Evolutionary conservation across 2,329 filamentous ascomycete genomes (phyloP).

Genomic region (Pseudocercospora pini-densiflorae): DNA sequence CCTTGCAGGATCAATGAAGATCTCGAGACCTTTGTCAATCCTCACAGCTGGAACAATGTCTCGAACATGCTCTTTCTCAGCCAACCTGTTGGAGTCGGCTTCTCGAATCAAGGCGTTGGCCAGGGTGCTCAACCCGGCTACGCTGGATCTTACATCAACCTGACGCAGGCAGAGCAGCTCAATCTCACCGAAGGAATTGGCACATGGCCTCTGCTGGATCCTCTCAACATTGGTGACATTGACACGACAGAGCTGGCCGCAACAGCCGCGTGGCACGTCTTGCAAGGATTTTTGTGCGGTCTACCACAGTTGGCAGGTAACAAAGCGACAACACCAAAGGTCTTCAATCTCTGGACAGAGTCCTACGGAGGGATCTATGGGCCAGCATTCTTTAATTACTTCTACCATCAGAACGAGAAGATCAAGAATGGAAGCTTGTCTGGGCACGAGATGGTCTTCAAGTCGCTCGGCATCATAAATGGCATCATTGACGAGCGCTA

Average conservation of each 20-base stretch:
- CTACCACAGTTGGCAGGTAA: constrained; percentile 50
- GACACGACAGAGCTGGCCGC: constrained; percentile 63
- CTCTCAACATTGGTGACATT: constrained; percentile 45
- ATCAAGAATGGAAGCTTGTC: constrained; percentile 57
- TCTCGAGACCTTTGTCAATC: constrained; percentile 58
- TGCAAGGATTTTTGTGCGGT: constrained; percentile 59
- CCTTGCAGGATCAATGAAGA: constrained; percentile 60
- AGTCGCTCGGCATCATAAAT: constrained; percentile 62
- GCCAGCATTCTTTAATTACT: constrained; percentile 63
- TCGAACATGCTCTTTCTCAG: constrained; percentile 65
- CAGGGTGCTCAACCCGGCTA: constrained; percentile 29
- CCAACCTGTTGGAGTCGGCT: constrained; percentile 64
- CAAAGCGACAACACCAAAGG: constrained; percentile 51
- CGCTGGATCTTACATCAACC: constrained; percentile 53
- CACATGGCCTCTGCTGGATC: constrained; percentile 53
- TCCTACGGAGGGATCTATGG: constrained; percentile 66
- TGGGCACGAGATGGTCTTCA: constrained; percentile 47
- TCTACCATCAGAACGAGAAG: constrained; percentile 65
- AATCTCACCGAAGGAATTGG: background rate
- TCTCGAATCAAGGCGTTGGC: constrained; percentile 52
- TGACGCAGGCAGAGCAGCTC: constrained; percentile 27
- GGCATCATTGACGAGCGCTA: constrained; percentile 57
- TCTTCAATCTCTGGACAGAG: constrained; percentile 42
- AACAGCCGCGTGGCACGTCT: constrained; percentile 58
- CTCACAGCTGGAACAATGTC: constrained; percentile 65